phyloP scores from a whole-genome alignment of 2,329 filamentous ascomycete genomes.

The Fusarium anguioides region DNA sequence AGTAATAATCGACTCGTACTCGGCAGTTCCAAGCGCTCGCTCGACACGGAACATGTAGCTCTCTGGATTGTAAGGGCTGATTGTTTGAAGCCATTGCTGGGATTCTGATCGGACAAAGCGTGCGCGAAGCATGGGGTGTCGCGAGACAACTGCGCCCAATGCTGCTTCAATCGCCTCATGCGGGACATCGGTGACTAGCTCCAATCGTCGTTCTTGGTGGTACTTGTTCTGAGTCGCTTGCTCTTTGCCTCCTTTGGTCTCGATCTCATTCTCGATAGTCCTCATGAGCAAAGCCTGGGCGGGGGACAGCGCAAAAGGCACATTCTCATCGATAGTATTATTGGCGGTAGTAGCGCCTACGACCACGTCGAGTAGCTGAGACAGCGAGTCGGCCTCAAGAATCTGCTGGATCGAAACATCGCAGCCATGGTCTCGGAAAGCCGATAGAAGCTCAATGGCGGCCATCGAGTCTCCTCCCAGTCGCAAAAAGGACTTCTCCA shows the following conservation, averaged over 20 bases:
- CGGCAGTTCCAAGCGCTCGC: conserved; percentile 3
- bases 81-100: conserved; percentile 9
- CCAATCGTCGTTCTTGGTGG: conserved; percentile 4
- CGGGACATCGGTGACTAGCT: conserved; percentile 4
- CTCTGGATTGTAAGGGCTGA: conserved; percentile 6
- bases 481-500: conserved; percentile 6
- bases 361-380: conserved; percentile 5
- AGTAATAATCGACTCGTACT: conserved; percentile 5
- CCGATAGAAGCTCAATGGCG: conserved; percentile 7
- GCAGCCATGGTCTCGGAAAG: conserved; percentile 9
- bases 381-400: conserved; percentile 7
- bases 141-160: conserved; percentile 8
- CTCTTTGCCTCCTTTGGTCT: conserved; percentile 5
- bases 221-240: conserved; percentile 8
- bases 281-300: conserved; percentile 8
- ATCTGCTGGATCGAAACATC: conserved; percentile 10
- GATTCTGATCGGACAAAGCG: conserved; percentile 10
- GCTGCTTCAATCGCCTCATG: conserved; percentile 7
- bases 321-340: conserved; percentile 3
- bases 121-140: conserved; percentile 7
- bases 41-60: conserved; percentile 5
- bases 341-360: conserved; percentile 4
- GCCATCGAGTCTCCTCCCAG: conserved; percentile 4
- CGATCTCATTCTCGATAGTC: conserved; percentile 6
- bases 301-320: conserved; percentile 6